phyloP scores from a whole-genome alignment of 495 filamentous ascomycete species.

The Talaromyces liani region DNA sequence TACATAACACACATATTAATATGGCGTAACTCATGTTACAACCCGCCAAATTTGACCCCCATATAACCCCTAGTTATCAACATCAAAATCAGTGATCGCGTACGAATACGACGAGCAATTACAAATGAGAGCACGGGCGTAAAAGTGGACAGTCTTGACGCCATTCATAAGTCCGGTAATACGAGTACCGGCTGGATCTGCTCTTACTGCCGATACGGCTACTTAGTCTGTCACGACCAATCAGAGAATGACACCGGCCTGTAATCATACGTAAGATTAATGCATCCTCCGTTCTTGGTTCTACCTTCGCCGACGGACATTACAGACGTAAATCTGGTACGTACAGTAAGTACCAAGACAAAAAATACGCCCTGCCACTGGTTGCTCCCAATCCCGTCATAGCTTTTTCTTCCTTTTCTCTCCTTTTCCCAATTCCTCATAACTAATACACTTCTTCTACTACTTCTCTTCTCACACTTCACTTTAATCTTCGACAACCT shows the following conservation, averaged over 20 bases:
- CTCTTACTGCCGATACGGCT: background rate
- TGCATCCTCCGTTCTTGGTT: background rate
- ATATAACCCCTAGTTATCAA: too few species aligned
- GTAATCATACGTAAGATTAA: background rate
- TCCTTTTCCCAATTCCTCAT: background rate
- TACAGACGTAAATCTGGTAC: background rate
- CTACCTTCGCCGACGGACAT: background rate
- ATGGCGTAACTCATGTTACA: too few species aligned
- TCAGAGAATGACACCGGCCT: background rate
- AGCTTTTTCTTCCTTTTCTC: constrained; percentile 2
- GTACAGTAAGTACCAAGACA: background rate
- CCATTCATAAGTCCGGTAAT: background rate
- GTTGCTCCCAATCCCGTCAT: background rate
- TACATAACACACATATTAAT: too few species aligned
- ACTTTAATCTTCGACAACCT: background rate
- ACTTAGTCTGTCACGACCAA: background rate
- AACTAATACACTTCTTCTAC: background rate
- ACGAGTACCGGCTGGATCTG: background rate
- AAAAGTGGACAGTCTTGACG: background rate
- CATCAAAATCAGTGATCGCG: background rate
- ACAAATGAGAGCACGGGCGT: background rate
- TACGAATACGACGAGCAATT: background rate
- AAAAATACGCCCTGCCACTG: background rate
- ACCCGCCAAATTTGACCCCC: too few species aligned
- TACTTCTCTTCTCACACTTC: background rate